Conservation (phyloP, 129 eudicot genomes). For the Glebionis coronaria region DNA sequence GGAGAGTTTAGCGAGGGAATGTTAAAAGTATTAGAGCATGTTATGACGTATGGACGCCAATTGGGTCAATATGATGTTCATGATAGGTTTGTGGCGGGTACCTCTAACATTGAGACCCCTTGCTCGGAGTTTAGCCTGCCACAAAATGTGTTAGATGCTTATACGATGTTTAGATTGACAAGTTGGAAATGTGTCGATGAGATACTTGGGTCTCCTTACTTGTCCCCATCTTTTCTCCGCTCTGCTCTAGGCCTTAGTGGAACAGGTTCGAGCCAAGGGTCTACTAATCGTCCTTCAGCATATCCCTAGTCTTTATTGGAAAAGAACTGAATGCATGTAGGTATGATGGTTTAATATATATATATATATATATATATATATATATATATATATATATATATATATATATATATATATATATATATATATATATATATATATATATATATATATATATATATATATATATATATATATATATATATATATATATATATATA, state of each 20-base stretch:
- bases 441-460: too few relatives aligned
- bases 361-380: too few relatives aligned
- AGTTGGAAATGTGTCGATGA: neutral
- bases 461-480: too few relatives aligned
- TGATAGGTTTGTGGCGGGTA: neutral
- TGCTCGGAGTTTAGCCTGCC: neutral
- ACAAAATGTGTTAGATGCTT: neutral
- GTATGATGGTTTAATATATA: neutral
- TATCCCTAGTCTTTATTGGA: too few relatives aligned
- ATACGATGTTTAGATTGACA: neutral
- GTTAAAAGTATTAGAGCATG: neutral
- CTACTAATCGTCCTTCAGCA: neutral
- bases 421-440: too few relatives aligned
- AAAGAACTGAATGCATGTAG: too few relatives aligned
- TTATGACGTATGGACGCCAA: neutral
- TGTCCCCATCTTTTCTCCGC: neutral
- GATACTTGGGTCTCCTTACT: neutral
- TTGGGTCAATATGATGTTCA: neutral
- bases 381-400: too few relatives aligned
- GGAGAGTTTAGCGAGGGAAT: neutral
- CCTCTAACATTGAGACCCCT: neutral
- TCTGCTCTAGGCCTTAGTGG: neutral
- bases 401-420: too few relatives aligned
- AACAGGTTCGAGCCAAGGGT: neutral
- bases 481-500: too few relatives aligned